A percentile compares a stretch with the other conserved stretches of the same genome.
Evolutionary conservation across 768 basidiomycete genomes (phyloP).

Genomic region (Tricholoma sp.): DNA sequence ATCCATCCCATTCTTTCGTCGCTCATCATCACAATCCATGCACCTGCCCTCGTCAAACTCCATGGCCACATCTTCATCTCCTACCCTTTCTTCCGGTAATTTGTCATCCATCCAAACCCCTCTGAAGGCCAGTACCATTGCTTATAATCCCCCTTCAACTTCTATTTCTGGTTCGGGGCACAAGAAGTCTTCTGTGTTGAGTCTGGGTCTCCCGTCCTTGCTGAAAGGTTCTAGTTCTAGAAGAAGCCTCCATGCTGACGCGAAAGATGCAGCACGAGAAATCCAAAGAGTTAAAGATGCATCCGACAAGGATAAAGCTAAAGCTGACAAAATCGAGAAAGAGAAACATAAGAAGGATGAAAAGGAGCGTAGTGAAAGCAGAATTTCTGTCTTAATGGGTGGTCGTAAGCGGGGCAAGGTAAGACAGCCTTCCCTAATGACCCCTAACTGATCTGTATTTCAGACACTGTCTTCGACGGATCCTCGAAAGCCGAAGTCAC

Average conservation of each 20-base stretch:
- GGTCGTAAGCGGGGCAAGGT: conserved; percentile 92
- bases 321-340: conserved; percentile 36
- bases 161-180: conserved; percentile 56
- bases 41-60: conserved; percentile 51
- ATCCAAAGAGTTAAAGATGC: conserved; percentile 34
- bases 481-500: conserved; percentile 65
- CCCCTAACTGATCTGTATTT: conserved; percentile 6
- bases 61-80: conserved; percentile 48
- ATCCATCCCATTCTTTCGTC: conserved; percentile 90
- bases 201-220: conserved; percentile 74
- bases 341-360: conserved; percentile 68
- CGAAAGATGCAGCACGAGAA: conserved; percentile 50
- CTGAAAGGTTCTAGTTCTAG: conserved; percentile 76
- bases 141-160: conserved; percentile 50
- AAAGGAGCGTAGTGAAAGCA: conserved; percentile 85
- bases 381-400: conserved; percentile 84
- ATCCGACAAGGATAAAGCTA: conserved; percentile 44
- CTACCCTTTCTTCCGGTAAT: conserved; percentile 38
- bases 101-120: conserved; percentile 34
- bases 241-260: conserved; percentile 70
- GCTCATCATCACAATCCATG: conserved; percentile 87
- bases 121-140: conserved; percentile 41
- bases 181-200: conserved; percentile 81
- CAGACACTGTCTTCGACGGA: conserved; percentile 85
- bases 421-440: conserved; percentile 3